Evolutionary conservation across 768 basidiomycete species (phyloP), one percentile per base, ranked within the genome.

Genomic region (Leucogyrophana mollusca): DNA sequence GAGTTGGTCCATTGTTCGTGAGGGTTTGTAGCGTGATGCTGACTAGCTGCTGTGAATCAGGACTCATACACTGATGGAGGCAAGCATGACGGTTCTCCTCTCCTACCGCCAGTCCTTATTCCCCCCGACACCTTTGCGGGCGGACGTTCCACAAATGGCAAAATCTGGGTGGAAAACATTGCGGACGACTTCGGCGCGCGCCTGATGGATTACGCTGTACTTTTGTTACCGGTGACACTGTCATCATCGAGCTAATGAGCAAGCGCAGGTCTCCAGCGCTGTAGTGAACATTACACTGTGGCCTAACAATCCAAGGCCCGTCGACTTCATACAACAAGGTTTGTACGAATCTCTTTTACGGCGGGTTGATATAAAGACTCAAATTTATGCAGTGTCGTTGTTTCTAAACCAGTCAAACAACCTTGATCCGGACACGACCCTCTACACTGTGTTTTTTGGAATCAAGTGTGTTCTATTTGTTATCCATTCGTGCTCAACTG

Each of bases 391-490:
- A 80, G 77, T 72, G 36, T 47, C 61, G 8, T 68, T 57, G 3
- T 80, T 78, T 53, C 53, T 79, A 17, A 50, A 62, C n/a, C 78
- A 78, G 49, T 59, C 60, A 1, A 62, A 80, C 49, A 42, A 62
- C 0, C 60, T 80, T 5, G 65, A 79, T 50, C 70, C 78, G 0
- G 57, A 62, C 1, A 74, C 73, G 2, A 79, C 79, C 3, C 59
- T 80, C 6, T 80, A 78, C 43, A 68, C 69, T 2, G 54, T 76
- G 8, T 80, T 80, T 56, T 79, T 80, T 48, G 79, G 78, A 9
- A 80, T 79, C 45, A 80, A 78, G 76, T 77, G 45, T 43, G 73
- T 52, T 14, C 11, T n/a, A n/a, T 14, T 9, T n/a, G 21, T 35
- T 17, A 24, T 4, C 3, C 23, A 6, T 34, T 34, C 16, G 7